Percentiles rank a stretch among this genome's conserved stretches.
Evolutionary conservation across 345 rosid genomes (phyloP).

Genomic region (Gossypium rotundifolium): DNA sequence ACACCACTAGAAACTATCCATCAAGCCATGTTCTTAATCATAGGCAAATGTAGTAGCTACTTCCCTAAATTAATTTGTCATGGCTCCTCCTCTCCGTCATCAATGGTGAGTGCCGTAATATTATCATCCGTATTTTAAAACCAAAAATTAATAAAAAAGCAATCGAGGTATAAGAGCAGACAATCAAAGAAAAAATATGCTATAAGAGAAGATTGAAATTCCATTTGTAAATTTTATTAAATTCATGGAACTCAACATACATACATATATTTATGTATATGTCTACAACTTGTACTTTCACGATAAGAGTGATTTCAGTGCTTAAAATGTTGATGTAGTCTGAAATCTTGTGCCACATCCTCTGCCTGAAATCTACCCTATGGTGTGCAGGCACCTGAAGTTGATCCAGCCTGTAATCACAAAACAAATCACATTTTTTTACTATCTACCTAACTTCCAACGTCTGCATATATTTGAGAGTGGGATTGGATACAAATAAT

Average conservation of each 20-base stretch:
- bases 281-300: background rate
- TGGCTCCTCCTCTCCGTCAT: too few species aligned
- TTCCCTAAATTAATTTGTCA: too few species aligned
- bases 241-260: background rate
- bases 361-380: background rate
- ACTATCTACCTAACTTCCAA: background rate
- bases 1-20: too few species aligned
- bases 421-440: background rate
- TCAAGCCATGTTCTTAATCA: too few species aligned
- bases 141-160: too few species aligned
- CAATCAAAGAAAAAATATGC: too few species aligned
- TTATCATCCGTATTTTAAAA: too few species aligned
- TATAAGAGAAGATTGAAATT: too few species aligned
- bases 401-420: slow-evolving; percentile 37
- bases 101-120: too few species aligned
- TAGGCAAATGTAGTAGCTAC: too few species aligned
- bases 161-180: too few species aligned
- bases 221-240: background rate
- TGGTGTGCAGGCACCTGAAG: slow-evolving; percentile 34
- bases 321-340: background rate
- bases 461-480: background rate
- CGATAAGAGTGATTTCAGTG: background rate
- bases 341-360: background rate
- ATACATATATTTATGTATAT: background rate
- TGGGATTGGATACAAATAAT: background rate